Evolutionary conservation across 1,139 yeast species (phyloP).

Genomic region (Waltiozyma solani): DNA sequence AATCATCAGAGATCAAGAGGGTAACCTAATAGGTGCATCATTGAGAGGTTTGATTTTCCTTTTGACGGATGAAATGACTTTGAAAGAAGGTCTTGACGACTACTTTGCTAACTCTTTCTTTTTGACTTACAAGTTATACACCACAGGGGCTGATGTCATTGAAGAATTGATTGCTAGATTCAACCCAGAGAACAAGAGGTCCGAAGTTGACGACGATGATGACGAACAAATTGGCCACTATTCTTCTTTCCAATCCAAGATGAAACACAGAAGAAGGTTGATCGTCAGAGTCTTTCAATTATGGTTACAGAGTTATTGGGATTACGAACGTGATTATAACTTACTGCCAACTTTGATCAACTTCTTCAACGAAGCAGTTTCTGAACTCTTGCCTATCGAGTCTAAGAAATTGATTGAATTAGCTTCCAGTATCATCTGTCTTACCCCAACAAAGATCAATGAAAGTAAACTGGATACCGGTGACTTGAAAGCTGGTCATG

Average conservation of each 20-base stretch:
- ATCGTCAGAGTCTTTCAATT: slow-evolving; percentile 60
- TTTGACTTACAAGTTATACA: slow-evolving; percentile 69
- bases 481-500: slow-evolving; percentile 2
- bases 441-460: slow-evolving; percentile 20
- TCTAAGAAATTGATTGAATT: slow-evolving; percentile 50
- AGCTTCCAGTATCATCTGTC: slow-evolving; percentile 39
- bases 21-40: slow-evolving; percentile 66
- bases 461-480: slow-evolving; percentile 4
- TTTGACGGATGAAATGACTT: slow-evolving; percentile 55
- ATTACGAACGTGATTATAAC: slow-evolving; percentile 45
- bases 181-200: slow-evolving; percentile 33
- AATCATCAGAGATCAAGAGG: slow-evolving; percentile 36
- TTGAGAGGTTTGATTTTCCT: slow-evolving; percentile 64
- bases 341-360: slow-evolving; percentile 61
- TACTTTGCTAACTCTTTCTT: slow-evolving; percentile 70
- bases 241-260: slow-evolving; percentile 32
- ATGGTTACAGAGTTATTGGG: slow-evolving; percentile 91
- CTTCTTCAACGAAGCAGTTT: slow-evolving; percentile 67
- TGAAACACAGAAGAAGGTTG: slow-evolving; percentile 53
- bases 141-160: slow-evolving; percentile 58
- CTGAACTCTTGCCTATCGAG: slow-evolving; percentile 49
- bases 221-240: slow-evolving; percentile 27
- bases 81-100: slow-evolving; percentile 31
- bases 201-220: slow-evolving; percentile 21
- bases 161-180: slow-evolving; percentile 62